Conservation (phyloP, 768 basidiomycete genomes). For the Erythrobasidium yunnanense region DNA sequence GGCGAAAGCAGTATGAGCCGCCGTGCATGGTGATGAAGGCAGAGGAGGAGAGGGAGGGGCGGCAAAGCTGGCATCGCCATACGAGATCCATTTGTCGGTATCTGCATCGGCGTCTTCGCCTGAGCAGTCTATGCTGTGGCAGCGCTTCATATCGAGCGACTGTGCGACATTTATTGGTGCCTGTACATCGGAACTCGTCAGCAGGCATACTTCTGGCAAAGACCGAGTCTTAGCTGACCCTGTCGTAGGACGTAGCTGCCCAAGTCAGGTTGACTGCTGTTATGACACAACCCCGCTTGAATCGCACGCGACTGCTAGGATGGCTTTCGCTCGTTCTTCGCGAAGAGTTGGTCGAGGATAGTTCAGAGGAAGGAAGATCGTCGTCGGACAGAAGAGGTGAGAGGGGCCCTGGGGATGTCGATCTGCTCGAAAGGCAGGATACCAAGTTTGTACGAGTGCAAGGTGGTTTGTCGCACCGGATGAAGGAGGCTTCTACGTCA, state of each 20-base stretch:
- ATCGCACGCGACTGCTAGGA: constrained; percentile 6
- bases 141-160: constrained; percentile 22
- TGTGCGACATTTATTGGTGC: constrained; percentile 23
- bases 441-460: constrained; percentile 10
- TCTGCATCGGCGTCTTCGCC: background rate
- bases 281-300: constrained; percentile 25
- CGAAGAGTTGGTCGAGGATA: background rate
- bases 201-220: background rate
- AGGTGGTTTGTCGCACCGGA: constrained; percentile 3
- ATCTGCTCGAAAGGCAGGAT: constrained; percentile 10
- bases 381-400: constrained; percentile 24
- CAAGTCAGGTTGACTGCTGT: constrained; percentile 19
- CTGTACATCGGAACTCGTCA: background rate
- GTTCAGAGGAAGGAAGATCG: constrained; percentile 10
- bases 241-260: constrained; percentile 16
- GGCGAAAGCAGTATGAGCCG: constrained; percentile 2
- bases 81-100: background rate
- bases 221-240: constrained; percentile 2
- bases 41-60: constrained; percentile 11
- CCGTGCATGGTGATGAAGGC: constrained; percentile 8
- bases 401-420: constrained; percentile 18
- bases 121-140: constrained; percentile 1
- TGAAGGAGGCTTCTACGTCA: constrained; percentile 15
- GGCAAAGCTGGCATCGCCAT: background rate
- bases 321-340: constrained; percentile 1